Evolutionary conservation across 1,284 basidiomycete genomes (phyloP).

Genomic region (Veloboletus limbatus): DNA sequence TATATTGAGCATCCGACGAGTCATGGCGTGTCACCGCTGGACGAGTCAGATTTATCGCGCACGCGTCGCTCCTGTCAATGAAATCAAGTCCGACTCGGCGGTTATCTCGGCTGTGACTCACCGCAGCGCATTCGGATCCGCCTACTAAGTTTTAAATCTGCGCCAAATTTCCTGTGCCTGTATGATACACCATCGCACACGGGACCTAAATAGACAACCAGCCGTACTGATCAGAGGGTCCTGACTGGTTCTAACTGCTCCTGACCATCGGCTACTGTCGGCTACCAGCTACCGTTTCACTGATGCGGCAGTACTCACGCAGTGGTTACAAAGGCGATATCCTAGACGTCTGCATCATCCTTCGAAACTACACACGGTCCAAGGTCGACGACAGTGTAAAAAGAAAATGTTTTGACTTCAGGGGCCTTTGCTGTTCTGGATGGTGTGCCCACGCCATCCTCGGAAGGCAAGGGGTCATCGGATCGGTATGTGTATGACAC

Average conservation of each 20-base stretch:
- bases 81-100: background rate
- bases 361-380: constrained; percentile 64
- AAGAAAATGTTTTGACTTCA: constrained; percentile 83
- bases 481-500: constrained; percentile 90
- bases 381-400: constrained; percentile 79
- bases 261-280: no score
- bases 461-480: constrained; percentile 72
- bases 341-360: constrained; percentile 41
- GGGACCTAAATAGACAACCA: constrained; percentile 3
- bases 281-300: no score
- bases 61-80: background rate
- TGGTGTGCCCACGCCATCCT: constrained; percentile 51
- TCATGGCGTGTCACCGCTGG: background rate
- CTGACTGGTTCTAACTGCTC: no score
- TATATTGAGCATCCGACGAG: no score
- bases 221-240: no score
- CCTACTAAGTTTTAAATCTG: no score
- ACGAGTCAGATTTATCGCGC: constrained; percentile 4
- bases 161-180: background rate
- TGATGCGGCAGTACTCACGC: background rate
- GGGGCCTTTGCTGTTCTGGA: constrained; percentile 46
- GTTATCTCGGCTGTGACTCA: background rate
- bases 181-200: background rate
- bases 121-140: background rate
- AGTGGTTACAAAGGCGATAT: constrained; percentile 1